Evolutionary conservation across 768 basidiomycete genomes (phyloP), one percentile per base, ranked within the genome.

Genomic region (Amanita exitialis): DNA sequence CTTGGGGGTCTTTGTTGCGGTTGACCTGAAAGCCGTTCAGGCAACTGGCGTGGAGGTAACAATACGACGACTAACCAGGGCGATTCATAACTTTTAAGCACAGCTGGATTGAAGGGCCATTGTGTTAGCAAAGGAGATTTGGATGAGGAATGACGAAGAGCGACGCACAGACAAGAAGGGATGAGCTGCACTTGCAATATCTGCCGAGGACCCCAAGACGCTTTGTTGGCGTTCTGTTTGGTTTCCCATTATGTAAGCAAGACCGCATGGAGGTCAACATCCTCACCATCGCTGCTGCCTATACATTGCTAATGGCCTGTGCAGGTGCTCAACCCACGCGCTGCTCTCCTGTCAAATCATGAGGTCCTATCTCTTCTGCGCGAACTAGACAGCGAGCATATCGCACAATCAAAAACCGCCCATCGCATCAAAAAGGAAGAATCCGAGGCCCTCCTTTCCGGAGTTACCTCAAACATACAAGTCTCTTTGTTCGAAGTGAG

Each of bases 341-440:
- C 86, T 13, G 81, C 89, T n/a, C 79, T 95, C 48, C 77, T 97
- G 13, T 86, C 90, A 28, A 95, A 96, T 66, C 80, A 74, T 59
- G 94, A 97, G 65, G 92, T 96, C 53, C 70, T 94, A 42, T 60
- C 75, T 15, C 77, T 93, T 49, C 77, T 96, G 47, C 78, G 80
- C 25, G 79, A 86, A 50, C 82, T 90, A 36, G 86, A 92, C 62
- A 69, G 66, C 12, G 85, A 90, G 57, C 82, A 90, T 62, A 64
- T 86, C 37, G 72, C 79, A 0, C 79, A 82, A 34, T 74, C 83
- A 41, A 86, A 83, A 61, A 76, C 82, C 3, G 83, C 85, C 0
- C 60, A 83, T 0, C 79, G 85, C 52, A 74, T 84, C 51, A 87
- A 89, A 65, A 89, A 88, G 59, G 86, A 89, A 55, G 83, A 84